These are phyloP conservation scores for Cytospora paraplurivora DNA, from an alignment of 2,329 filamentous ascomycete species.

Conservation along the genomic window DNA sequence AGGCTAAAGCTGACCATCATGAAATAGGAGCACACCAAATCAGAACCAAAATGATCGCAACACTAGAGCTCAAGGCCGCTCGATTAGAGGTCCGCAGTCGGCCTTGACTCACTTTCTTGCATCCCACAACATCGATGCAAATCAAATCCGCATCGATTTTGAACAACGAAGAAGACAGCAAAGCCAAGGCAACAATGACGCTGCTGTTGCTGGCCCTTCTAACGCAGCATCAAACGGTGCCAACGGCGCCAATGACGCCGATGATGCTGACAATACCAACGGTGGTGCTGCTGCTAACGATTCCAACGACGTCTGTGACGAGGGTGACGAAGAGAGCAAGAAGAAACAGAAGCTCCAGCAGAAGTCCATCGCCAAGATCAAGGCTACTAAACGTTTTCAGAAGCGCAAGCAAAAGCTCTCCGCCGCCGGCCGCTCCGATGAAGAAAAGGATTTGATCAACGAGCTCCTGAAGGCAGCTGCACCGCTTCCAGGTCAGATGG, in stretches of 20 bases:
- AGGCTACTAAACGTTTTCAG: slow-evolving; percentile 60
- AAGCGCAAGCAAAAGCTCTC: slow-evolving; percentile 48
- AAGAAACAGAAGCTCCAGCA: slow-evolving; percentile 58
- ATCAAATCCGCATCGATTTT: slow-evolving; percentile 55
- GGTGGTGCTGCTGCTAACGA: slow-evolving; percentile 33
- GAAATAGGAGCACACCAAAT: slow-evolving; percentile 32
- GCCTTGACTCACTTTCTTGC: slow-evolving; percentile 58
- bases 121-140: slow-evolving; percentile 71
- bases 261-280: slow-evolving; percentile 11
- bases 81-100: slow-evolving; percentile 42
- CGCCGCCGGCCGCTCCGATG: slow-evolving; percentile 40
- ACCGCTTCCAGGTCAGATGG: slow-evolving; percentile 79
- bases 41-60: slow-evolving; percentile 15
- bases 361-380: slow-evolving; percentile 62
- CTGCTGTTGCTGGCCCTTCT: slow-evolving; percentile 34
- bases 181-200: slow-evolving; percentile 35
- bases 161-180: slow-evolving; percentile 49
- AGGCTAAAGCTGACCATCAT: slow-evolving; percentile 2
- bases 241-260: slow-evolving; percentile 30
- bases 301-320: slow-evolving; percentile 30
- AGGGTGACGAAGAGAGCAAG: slow-evolving; percentile 31
- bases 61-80: slow-evolving; percentile 15
- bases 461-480: slow-evolving; percentile 50
- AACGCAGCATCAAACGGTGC: slow-evolving; percentile 27
- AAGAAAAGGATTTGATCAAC: slow-evolving; percentile 53